Base-by-base conservation (phyloP, 164 flowering plant genomes). In the Dillenia turbinata region DNA sequence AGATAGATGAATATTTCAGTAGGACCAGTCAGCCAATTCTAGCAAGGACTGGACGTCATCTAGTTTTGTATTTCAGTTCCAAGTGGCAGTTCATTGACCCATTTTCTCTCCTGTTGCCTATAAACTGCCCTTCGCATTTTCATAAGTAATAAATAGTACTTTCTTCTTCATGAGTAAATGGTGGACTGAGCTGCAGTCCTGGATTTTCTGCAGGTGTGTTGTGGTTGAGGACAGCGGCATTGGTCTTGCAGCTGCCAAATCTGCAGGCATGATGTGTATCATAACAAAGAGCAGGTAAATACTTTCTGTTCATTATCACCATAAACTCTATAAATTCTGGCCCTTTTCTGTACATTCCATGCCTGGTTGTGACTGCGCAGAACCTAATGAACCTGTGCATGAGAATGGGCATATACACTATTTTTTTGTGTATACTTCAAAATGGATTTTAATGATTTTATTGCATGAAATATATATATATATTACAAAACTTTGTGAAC, bases 171-270 rank as follows among this genome's bases (percentile, higher is more conserved):
- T 26, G 33, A 26, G 5, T 26, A 26, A 26, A 26, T 2, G 1
- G 33, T 26, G 33, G 33, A 26, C 33, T 26, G 33, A 26, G 33
- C 33, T 26, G 3, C 5, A 26, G 33, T 1, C 24, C 12, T 50
- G 61, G 57, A 10, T 47, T 65, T 54, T 68, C 51, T 64, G 17
- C 81, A 90, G 96, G 44, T 90, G 97, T 80, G 91, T 89, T 33
- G 95, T 94, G 71, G 82, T 90, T 2, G 97, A 94, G 80, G 98
- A 94, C 71, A 94, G 98, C 62, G 93, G 80, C 60, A 89, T 94
- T 55, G 98, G 96, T 57, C 93, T 94, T 68, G 86, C 96, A 62
- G 98, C 97, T 52, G 97, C 98, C 52, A 94, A 94, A 82, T 92
- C 91, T 67, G 96, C 98, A 59, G 96, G 93, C 68, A 94, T 94